phyloP scores from a whole-genome alignment of 176 grass and related monocot genomes.

The Ensete glaucum region DNA sequence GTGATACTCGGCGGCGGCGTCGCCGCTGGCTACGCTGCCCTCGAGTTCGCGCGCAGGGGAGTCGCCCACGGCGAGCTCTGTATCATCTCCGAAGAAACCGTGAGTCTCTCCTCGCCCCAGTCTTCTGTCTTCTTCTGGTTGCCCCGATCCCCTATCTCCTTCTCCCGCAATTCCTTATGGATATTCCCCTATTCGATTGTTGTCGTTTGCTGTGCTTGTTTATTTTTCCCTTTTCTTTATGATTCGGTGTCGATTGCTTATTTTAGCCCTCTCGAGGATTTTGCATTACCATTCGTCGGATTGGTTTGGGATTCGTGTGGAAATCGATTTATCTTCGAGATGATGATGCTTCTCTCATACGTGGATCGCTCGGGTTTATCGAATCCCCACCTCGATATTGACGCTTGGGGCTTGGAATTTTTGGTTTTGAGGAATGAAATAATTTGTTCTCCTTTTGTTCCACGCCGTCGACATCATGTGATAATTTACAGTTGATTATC shows the following conservation, averaged over 20 bases:
- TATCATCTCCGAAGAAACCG: constrained; percentile 88
- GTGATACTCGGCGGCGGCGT: constrained; percentile 93
- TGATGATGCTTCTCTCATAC: neutral
- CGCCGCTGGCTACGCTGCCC: constrained; percentile 73
- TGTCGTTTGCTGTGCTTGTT: neutral
- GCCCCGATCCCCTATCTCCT: neutral
- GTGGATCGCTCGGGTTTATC: neutral
- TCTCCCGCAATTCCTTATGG: neutral
- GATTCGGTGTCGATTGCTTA: no score
- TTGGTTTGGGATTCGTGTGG: neutral
- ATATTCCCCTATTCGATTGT: neutral
- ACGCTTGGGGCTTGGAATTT: neutral
- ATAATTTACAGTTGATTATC: neutral
- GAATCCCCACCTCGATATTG: neutral
- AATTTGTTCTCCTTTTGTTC: neutral
- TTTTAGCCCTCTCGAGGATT: neutral
- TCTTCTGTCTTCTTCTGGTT: neutral
- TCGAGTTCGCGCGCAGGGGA: constrained; percentile 61
- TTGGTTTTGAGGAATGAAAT: neutral
- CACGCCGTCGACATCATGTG: neutral
- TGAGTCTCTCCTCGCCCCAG: neutral
- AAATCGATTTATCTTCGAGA: neutral
- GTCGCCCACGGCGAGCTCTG: constrained; percentile 52
- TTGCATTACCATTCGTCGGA: neutral
- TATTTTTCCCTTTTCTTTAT: neutral